Base-by-base conservation (phyloP, 306 rosid genomes). In the Cajanus cajan region DNA sequence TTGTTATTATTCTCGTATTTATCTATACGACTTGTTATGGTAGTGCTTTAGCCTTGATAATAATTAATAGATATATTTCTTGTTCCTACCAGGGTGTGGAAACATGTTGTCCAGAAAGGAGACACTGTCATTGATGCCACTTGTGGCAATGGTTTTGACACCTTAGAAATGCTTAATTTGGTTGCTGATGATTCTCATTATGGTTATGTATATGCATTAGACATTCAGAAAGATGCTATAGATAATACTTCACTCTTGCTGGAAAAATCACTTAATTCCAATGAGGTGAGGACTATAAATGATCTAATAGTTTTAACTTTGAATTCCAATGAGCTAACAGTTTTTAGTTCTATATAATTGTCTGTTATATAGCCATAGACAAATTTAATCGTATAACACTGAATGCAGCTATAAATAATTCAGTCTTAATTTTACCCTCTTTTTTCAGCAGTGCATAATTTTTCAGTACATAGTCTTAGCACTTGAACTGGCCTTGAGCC, bases 61-160 rank as follows among this genome's bases (percentile, higher is more conserved):
- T 33, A 76, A 43, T 11, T 54, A 28, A 28, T 28, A 28, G 31
- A 28, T 28, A 76, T 40, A 40, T 24, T 57, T 78, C 54, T 24
- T 67, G 64, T 64, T 44, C 25, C 40, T 74, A 44, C 69, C 79
- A 94, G 97, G 87, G 89, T 92, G 11, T 94, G 98, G 98, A 87
- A 91, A 51, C 81, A 68, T 76, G 81, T 92, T 62, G 82, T 92
- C 67, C 80, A 67, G 73, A 90, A 89, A 82, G 97, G 97, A 65
- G 97, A 94, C 81, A 85, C 86, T 7, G 97, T 90, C 45, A 73
- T 92, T 39, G 98, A 94, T 85, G 97, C 97, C 74, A 94, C 98
- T 55, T 94, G 92, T 74, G 97, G 98, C 67, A 94, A 94, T 80
- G 98, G 97, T 52, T 83, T 82, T 82, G 97, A 94, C 82, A 88